phyloP scores from a whole-genome alignment of 2,329 filamentous ascomycete genomes.

The Hysterium pulicare region DNA sequence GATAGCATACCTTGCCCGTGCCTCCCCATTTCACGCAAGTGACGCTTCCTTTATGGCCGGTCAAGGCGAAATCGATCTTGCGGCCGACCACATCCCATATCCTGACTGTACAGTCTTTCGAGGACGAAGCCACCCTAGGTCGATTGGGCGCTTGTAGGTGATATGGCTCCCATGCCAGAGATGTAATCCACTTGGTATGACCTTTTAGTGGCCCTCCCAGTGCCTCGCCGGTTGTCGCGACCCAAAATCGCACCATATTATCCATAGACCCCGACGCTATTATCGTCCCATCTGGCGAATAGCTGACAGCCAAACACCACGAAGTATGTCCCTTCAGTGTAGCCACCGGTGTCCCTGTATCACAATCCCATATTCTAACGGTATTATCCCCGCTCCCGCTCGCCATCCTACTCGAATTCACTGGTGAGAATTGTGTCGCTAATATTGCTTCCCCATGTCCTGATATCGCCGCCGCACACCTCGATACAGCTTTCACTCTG shows the following conservation, averaged over 20 bases:
- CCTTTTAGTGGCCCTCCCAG: constrained; percentile 73
- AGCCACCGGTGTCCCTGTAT: constrained; percentile 83
- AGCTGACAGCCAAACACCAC: constrained; percentile 86
- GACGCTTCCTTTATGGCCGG: constrained; percentile 83
- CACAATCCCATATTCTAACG: constrained; percentile 89
- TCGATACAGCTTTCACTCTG: constrained; percentile 84
- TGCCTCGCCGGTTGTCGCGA: constrained; percentile 74
- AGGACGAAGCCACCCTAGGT: constrained; percentile 78
- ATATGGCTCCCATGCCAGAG: constrained; percentile 88
- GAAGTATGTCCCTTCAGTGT: constrained; percentile 84
- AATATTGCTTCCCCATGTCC: constrained; percentile 92
- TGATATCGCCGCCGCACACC: constrained; percentile 82
- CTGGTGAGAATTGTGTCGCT: constrained; percentile 79
- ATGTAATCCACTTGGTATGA: constrained; percentile 85
- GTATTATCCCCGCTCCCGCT: constrained; percentile 91
- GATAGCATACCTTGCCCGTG: constrained; percentile 52
- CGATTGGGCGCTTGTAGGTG: constrained; percentile 73
- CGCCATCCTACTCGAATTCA: constrained; percentile 71
- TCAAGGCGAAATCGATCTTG: constrained; percentile 75
- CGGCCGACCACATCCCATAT: constrained; percentile 82
- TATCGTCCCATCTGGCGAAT: constrained; percentile 76
- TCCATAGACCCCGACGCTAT: constrained; percentile 93
- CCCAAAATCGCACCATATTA: constrained; percentile 85
- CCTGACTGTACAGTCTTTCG: constrained; percentile 83
- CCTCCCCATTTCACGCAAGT: constrained; percentile 94